Conservation (phyloP, 345 rosid genomes). For the Erucastrum elatum region DNA sequence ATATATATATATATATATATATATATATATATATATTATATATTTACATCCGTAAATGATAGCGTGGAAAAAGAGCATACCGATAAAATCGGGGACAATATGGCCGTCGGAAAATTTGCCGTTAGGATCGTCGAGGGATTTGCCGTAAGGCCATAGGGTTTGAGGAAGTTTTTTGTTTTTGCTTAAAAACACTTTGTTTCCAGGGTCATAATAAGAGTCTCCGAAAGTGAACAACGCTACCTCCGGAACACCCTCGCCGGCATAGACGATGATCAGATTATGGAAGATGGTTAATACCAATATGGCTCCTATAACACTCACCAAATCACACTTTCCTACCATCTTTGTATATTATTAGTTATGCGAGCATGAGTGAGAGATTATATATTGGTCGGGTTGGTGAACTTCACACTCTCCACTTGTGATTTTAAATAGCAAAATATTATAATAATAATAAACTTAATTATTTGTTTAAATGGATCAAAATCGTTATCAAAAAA, state of each 20-base stretch:
- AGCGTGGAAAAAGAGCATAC: slow-evolving; percentile 11
- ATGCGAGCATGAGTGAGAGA: background rate
- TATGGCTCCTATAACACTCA: slow-evolving; percentile 10
- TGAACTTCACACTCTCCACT: slow-evolving; percentile 1
- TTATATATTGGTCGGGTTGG: background rate
- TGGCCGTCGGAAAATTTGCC: slow-evolving; percentile 43
- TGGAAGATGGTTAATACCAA: slow-evolving; percentile 3
- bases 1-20: no score
- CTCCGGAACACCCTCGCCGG: slow-evolving; percentile 12
- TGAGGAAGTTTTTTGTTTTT: background rate
- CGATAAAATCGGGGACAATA: slow-evolving; percentile 42
- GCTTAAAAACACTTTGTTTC: slow-evolving; percentile 24
- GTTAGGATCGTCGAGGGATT: slow-evolving; percentile 31
- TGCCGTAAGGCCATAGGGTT: slow-evolving; percentile 41
- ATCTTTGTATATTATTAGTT: slow-evolving; percentile 12
- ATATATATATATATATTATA: no score
- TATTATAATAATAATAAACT: background rate
- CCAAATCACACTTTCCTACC: background rate
- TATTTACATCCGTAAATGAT: background rate
- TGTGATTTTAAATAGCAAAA: slow-evolving; percentile 1
- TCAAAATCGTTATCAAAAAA: no score
- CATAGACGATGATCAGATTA: slow-evolving; percentile 12
- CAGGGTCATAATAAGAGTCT: slow-evolving; percentile 33
- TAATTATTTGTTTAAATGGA: background rate
- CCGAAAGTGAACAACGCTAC: slow-evolving; percentile 34